Conservation (phyloP, 2,329 filamentous ascomycete species). For the Tetracladium maxilliforme region DNA sequence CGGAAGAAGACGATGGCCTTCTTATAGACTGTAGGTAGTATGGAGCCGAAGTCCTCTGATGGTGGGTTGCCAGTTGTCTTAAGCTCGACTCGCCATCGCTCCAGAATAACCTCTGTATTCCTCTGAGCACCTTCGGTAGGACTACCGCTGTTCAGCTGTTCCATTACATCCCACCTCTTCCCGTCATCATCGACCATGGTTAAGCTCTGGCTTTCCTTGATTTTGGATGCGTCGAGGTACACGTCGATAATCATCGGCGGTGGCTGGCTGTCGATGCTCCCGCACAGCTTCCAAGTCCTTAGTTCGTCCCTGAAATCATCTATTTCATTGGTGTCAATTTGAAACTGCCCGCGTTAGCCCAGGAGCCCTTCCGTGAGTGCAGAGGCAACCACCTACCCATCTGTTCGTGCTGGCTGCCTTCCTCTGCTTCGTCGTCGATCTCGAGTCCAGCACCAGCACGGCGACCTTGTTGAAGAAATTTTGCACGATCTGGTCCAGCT, state of each 20-base stretch:
- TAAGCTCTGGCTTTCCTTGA: constrained; percentile 74
- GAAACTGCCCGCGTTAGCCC: constrained; percentile 49
- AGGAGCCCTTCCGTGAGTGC: not conserved
- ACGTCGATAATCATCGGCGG: constrained; percentile 81
- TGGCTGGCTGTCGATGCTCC: constrained; percentile 62
- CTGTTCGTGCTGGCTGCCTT: constrained; percentile 74
- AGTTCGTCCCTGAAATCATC: constrained; percentile 76
- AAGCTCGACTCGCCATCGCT: constrained; percentile 81
- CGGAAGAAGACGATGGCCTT: constrained; percentile 92
- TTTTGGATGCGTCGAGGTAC: constrained; percentile 65
- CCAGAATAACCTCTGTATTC: constrained; percentile 65
- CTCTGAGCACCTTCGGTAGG: constrained; percentile 17
- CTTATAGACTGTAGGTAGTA: constrained; percentile 84
- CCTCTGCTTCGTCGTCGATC: constrained; percentile 50
- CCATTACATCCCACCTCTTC: constrained; percentile 83
- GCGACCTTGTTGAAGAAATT: constrained; percentile 87
- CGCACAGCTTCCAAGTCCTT: constrained; percentile 65
- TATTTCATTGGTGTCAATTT: constrained; percentile 86
- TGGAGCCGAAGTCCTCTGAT: constrained; percentile 41
- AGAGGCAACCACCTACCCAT: constrained; percentile 49
- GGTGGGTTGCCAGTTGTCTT: constrained; percentile 39
- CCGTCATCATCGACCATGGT: constrained; percentile 80
- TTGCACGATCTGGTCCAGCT: constrained; percentile 91
- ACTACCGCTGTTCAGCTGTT: constrained; percentile 56
- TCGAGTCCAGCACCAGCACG: constrained; percentile 67